Base-by-base conservation (phyloP, 805 yeast species). In the Barnettozyma siamensis region DNA sequence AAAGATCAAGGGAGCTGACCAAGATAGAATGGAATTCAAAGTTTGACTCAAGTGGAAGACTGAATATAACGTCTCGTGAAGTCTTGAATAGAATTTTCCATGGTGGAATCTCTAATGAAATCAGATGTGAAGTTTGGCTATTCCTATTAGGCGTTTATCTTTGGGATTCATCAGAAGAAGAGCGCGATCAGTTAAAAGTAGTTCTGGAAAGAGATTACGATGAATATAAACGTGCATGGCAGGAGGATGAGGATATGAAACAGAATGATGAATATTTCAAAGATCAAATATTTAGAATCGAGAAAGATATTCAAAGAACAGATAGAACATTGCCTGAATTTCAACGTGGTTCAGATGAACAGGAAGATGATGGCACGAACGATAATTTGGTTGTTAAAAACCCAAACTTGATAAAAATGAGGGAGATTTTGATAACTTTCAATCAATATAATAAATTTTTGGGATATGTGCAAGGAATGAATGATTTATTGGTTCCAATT, bases 401-500 rank as follows among this genome's bases (percentile, higher is more conserved):
- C 58, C 81, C 86, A 10, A 88, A 93, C 60, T 66, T 93, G 44
- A 70, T 76, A 45, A 73, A 66, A 38, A 64, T 93, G 65, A 74
- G 87, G 50, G 88, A 84, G 51, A 83, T 93, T 46, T 68, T 93
- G 31, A 70, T 88, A 42, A 86, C 97, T 1, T 91, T 83, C 55
- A 91, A 93, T 59, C 88, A 85, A 60, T 73, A 80, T 59, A 89
- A 93, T 60, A 70, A 67, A 35, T 83, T 88, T 50, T 64, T 93
- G 50, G 99, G 99, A 1, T 93, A 93, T 56, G 96, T 93, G 16
- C 99, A 93, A 65, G 99, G 99, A 2, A 93, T 93, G 99, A 79
- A 93, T 9, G 99, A 93, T 61, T 66, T 93, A 38, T 66, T 93
- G 29, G 83, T 96, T 0, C 97, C 97, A 1, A 63, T 93, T 3